phyloP scores from a whole-genome alignment of 768 basidiomycete species.

The Xerocomellus dryophilus region DNA sequence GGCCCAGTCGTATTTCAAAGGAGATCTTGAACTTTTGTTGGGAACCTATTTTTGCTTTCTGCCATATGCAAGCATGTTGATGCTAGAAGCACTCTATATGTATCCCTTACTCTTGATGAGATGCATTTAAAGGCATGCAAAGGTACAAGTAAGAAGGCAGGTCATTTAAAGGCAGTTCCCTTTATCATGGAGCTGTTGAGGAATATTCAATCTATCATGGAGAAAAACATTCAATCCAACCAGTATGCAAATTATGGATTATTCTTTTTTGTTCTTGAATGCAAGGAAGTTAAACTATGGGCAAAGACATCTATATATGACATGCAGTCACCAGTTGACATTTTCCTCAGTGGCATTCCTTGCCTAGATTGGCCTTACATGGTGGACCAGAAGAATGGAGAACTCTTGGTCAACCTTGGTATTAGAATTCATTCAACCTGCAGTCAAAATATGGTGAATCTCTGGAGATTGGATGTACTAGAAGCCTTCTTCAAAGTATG shows the following conservation, averaged over 20 bases:
- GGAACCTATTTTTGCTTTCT: slow-evolving; percentile 6
- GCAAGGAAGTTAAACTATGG: slow-evolving; percentile 2
- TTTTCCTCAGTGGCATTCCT: not conserved
- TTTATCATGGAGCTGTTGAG: not conserved
- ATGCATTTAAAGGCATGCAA: slow-evolving; percentile 5
- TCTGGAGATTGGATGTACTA: not conserved
- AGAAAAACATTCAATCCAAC: not conserved
- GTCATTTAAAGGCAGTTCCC: slow-evolving; percentile 7
- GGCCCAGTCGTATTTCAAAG: slow-evolving; percentile 1
- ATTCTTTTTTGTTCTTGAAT: slow-evolving; percentile 10
- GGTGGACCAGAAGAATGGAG: not conserved
- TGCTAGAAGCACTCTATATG: not conserved
- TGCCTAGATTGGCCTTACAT: not conserved
- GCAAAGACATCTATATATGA: not conserved
- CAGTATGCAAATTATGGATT: slow-evolving; percentile 6
- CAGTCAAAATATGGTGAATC: not conserved
- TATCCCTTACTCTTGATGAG: slow-evolving; percentile 3
- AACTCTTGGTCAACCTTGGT: not conserved
- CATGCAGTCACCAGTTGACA: not conserved
- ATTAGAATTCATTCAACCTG: not conserved
- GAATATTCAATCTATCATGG: slow-evolving; percentile 4
- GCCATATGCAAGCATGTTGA: not conserved
- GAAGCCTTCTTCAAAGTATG: slow-evolving; percentile 9
- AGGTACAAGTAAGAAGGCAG: not conserved
- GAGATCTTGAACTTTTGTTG: slow-evolving; percentile 10